Evolutionary conservation across 1,284 basidiomycete genomes (phyloP).

Genomic region (Papiliotrema terrestris): DNA sequence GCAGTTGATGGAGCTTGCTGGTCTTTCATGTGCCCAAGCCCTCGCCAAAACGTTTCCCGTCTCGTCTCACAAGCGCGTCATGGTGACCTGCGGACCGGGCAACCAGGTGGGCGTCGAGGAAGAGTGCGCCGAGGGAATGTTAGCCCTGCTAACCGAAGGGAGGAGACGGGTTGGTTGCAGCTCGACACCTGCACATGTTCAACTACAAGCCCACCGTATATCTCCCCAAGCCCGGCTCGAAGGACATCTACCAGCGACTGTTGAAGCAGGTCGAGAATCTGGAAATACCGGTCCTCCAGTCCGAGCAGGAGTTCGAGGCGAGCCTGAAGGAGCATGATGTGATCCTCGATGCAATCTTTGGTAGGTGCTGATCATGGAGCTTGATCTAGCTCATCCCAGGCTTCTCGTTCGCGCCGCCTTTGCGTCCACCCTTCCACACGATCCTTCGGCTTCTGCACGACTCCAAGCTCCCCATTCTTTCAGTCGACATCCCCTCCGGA

Average conservation of each 20-base stretch:
- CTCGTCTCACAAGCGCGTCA: constrained; percentile 64
- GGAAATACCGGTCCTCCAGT: constrained; percentile 65
- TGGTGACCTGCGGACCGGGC: constrained; percentile 94
- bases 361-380: constrained; percentile 25
- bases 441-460: constrained; percentile 66
- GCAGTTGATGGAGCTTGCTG: constrained; percentile 95
- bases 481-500: constrained; percentile 92
- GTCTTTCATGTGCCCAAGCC: constrained; percentile 88
- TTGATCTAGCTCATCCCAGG: constrained; percentile 45
- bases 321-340: constrained; percentile 70
- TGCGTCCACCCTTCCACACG: constrained; percentile 79
- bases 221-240: constrained; percentile 78
- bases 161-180: constrained; percentile 95
- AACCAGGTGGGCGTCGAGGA: constrained; percentile 59
- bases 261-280: constrained; percentile 84
- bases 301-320: constrained; percentile 53
- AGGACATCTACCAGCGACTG: constrained; percentile 84
- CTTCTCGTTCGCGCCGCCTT: constrained; percentile 88
- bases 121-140: background rate
- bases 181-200: constrained; percentile 87
- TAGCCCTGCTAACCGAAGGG: constrained; percentile 53
- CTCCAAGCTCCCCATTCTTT: constrained; percentile 72
- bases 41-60: constrained; percentile 71
- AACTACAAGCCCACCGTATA: constrained; percentile 80
- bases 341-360: constrained; percentile 92